Conservation (phyloP, 1,284 basidiomycete species). For the Ceratobasidium theobromae region DNA sequence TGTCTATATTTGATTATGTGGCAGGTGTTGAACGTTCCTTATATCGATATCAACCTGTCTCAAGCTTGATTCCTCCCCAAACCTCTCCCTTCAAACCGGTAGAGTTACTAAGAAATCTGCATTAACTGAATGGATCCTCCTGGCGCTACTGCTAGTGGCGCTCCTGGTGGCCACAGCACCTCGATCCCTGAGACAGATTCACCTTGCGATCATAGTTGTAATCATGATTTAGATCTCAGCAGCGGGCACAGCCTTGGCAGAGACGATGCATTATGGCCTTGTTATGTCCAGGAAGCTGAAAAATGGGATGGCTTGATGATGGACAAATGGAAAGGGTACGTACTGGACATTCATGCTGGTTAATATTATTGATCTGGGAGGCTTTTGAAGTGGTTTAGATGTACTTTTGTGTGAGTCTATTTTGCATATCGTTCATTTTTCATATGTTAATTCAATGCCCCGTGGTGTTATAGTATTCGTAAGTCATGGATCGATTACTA, state of each 20-base stretch:
- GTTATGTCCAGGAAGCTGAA: not conserved
- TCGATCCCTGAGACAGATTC: not conserved
- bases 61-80: not conserved
- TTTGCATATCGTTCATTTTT: not conserved
- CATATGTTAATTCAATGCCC: not conserved
- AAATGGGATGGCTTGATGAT: not conserved
- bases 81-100: no score
- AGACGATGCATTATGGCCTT: not conserved
- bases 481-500: not conserved
- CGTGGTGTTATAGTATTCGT: not conserved
- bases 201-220: not conserved
- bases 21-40: not conserved
- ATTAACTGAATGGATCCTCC: no score
- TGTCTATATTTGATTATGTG: not conserved
- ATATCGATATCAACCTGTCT: not conserved
- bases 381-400: not conserved
- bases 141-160: no score
- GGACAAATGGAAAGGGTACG: not conserved
- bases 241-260: not conserved
- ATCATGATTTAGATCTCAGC: not conserved
- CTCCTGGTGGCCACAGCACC: not conserved
- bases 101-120: no score
- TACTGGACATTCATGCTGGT: not conserved
- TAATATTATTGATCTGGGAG: not conserved
- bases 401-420: not conserved